Base-by-base conservation (phyloP, 2,329 filamentous ascomycete species). In the Stachybotrys chlorohalonatus region DNA sequence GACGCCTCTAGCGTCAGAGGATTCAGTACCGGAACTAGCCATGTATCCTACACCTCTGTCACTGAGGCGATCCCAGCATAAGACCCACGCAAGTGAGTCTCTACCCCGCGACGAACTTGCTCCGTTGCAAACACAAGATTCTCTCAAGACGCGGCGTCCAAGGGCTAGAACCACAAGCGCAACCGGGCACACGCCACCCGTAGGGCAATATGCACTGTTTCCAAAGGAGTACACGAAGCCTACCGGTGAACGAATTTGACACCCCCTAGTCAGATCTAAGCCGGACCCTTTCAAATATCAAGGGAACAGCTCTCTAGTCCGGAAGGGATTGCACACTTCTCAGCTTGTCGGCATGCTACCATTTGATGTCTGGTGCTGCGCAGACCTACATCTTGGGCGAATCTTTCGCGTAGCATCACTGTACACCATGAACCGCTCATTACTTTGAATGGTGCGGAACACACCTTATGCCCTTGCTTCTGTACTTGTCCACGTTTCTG, bases 171-270 rank as follows among this genome's bases (percentile, higher is more conserved):
- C 77, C 8, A 71, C 75, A 13, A 78, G 75, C 57, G 61, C 76
- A 36, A 73, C 71, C 64, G 69, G 70, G 1, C 72, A 71, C 47
- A 58, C 62, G 31, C 67, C 73, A 8, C 75, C 74, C 9, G 68
- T 75, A n/a, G 75, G 73, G 17, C 75, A 75, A 57, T 79, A 76
- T 58, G 72, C 72, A 46, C 64, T 76, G 13, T 78, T 77, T 57
- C 75, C 76, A 16, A 68, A 68, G n/a, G 57, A 62, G 51, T 63
- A 66, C 39, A 57, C 64, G 47, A 70, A 69, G 59, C 60, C 59
- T 9, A 64, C 59, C 24, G 64, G 66, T 30, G 67, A 69, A 52
- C 64, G 66, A 13, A 68, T 73, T 49, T 73, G 61, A 58, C 36
- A 13, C 6, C 36, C 13, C 36, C 13, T 4, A 24, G 24, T 24